Percentiles rank a stretch among this genome's conserved stretches.
Evolutionary conservation across 805 yeast genomes (phyloP).

Genomic region (Lachancea lanzarotensis): DNA sequence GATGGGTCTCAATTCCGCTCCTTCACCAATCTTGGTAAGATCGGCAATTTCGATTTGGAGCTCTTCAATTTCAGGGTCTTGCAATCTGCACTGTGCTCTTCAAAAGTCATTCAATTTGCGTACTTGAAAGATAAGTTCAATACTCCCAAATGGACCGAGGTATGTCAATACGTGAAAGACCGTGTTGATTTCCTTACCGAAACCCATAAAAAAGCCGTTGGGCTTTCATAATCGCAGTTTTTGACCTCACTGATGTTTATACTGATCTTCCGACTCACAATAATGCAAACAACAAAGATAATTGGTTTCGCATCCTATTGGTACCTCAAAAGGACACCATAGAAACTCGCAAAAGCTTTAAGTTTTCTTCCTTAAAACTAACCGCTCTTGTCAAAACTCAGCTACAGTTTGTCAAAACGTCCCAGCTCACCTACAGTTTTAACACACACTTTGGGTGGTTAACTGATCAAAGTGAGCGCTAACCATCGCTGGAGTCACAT

Average conservation of each 20-base stretch:
- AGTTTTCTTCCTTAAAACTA: no score
- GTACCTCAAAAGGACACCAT: no score
- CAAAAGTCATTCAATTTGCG: conserved; percentile 12
- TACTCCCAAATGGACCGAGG: conserved; percentile 13
- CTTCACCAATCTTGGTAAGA: conserved; percentile 9
- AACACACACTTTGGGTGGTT: no score
- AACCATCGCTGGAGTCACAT: not conserved
- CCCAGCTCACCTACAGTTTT: no score
- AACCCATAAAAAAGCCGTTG: conserved; percentile 8
- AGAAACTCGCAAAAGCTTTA: no score
- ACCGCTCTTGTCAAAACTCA: no score
- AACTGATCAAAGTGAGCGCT: no score
- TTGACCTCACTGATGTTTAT: no score
- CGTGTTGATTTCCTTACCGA: conserved; percentile 14
- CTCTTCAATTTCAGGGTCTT: conserved; percentile 17
- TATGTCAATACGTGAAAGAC: conserved; percentile 19
- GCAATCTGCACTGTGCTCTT: conserved; percentile 16
- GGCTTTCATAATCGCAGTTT: not conserved
- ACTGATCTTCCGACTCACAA: no score
- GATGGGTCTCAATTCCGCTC: conserved; percentile 22
- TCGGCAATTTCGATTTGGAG: conserved; percentile 25
- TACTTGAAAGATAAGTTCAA: conserved; percentile 8
- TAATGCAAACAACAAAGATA: no score
- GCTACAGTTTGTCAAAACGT: no score
- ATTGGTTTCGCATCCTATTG: no score